Evolutionary conservation across 1,139 yeast genomes (phyloP), one percentile per base, ranked within the genome.

Genomic region (Saccharomyces hybrid): DNA sequence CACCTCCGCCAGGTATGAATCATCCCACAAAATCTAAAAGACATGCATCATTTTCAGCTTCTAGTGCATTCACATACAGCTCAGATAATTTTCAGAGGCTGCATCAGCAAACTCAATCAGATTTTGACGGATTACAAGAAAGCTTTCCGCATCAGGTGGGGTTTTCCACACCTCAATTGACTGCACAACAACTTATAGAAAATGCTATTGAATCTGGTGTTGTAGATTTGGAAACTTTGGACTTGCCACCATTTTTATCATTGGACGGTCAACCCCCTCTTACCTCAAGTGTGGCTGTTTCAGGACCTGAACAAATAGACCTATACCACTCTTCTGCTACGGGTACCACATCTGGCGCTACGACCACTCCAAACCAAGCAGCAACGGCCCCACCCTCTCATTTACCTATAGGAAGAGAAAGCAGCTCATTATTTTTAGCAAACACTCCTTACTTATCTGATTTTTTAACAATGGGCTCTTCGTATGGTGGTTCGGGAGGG

Each of bases 1-100:
- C 31, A 23, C 31, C 30, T 20, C 23, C 23, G 16, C 48, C 48
- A 46, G 31, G 13, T 41, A 32, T 61, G 16, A 54, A 60, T 30
- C 54, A 47, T 48, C 52, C 42, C 60, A 58, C 47, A 34, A 69
- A 61, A 60, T 61, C 66, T 38, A 72, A 67, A 52, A 72, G 96
- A 47, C 93, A 86, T 65, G 85, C 87, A 31, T 88, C 96, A 1
- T 90, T 88, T 66, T 83, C 90, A 5, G 97, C 97, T 0, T 82
- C 89, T 1, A 80, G 88, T 11, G 82, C 89, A 0, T 73, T 79
- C 11, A 82, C 95, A 0, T 89, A 89, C 65, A 78, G 88, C 2
- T 50, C 53, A 9, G 53, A 51, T 14, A 34, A 51, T 26, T 55
- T n/a, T 54, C 42, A 38, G 11, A 38, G 11, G 25, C 42, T 38